Evolutionary conservation across 2,329 filamentous ascomycete species (phyloP).

Genomic region (Aulographum hederae): DNA sequence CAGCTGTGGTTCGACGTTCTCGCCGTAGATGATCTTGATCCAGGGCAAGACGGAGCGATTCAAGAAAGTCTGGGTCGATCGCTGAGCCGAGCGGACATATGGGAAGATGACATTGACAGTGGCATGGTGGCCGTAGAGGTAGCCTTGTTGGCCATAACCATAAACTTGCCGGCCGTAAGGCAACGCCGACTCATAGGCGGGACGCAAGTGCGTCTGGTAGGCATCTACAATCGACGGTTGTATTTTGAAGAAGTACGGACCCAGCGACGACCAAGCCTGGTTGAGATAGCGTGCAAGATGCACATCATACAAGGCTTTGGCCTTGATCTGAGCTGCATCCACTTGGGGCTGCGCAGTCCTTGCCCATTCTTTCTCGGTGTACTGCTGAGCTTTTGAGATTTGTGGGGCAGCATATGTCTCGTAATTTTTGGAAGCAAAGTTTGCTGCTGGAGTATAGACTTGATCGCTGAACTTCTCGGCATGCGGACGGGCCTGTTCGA

Average conservation of each 20-base stretch:
- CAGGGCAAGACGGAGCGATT: slow-evolving; percentile 67
- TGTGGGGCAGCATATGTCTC: slow-evolving; percentile 57
- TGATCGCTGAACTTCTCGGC: slow-evolving; percentile 34
- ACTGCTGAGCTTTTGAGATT: slow-evolving; percentile 47
- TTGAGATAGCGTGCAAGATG: slow-evolving; percentile 57
- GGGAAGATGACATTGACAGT: slow-evolving; percentile 54
- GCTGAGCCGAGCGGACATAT: slow-evolving; percentile 51
- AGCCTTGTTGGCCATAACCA: slow-evolving; percentile 50
- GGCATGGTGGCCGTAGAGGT: slow-evolving; percentile 47
- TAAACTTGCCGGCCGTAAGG: no score
- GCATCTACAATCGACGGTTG: neutral
- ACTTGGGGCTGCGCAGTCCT: slow-evolving; percentile 60
- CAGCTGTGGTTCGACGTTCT: slow-evolving; percentile 91
- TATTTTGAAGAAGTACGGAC: neutral
- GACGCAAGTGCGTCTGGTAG: slow-evolving; percentile 35
- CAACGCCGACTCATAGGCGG: slow-evolving; percentile 53
- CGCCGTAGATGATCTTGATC: slow-evolving; percentile 59
- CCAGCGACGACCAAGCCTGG: slow-evolving; percentile 27
- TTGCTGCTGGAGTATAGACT: slow-evolving; percentile 50
- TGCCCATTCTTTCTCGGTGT: slow-evolving; percentile 57
- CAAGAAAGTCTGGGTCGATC: slow-evolving; percentile 50
- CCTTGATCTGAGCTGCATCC: slow-evolving; percentile 41
- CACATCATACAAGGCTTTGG: slow-evolving; percentile 48
- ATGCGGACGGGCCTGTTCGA: slow-evolving; percentile 62
- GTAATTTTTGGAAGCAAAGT: slow-evolving; percentile 41